Evolutionary conservation across 305 asterid genomes (phyloP), one percentile per base, ranked within the genome.

Genomic region (Caryopteris hybrid): DNA sequence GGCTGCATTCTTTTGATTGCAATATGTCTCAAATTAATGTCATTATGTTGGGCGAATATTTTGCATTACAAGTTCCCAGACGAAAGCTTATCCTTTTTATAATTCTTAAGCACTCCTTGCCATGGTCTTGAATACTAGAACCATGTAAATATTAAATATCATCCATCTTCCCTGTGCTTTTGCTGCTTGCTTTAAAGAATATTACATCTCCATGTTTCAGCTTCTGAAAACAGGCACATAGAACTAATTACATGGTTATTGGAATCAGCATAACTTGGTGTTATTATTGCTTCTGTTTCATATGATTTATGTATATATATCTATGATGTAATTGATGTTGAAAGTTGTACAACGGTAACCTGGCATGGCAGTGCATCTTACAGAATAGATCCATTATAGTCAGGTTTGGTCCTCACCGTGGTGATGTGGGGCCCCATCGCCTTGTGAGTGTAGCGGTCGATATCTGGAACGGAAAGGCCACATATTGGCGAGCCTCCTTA

Each of bases 401-500:
- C 58, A 23, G 42, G 41, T 71, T 78, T 74, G 75, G 69, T 76
- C 72, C 86, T 80, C 79, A 78, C 84, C 86, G 43, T 18, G 79
- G 63, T n/a, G 76, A 5, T 21, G 64, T 47, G 69, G 34, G 8
- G 70, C 4, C 45, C 71, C 54, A n/a, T 65, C 41, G 34, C 41
- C 55, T 13, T 70, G 74, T 14, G 71, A 55, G 10, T 73, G 70
- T 59, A 83, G 69, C 20, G 68, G 74, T 47, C 88, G 80, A 41
- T 79, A 78, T 71, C 92, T 84, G 11, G 94, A 80, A 1, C 89
- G 86, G 72, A 85, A 86, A 12, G 91, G 96, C 95, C 92, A 87
- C 25, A 84, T 27, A 27, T 86, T 78, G 5, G 76, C 61, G 64
- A 87, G 78, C 72, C 74, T 84, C 66, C 95, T 82, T 66, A 84